Evolutionary conservation across 352 stramenopile species (phyloP), one percentile per base, ranked within the genome.

Genomic region (Phytophthora idaei): DNA sequence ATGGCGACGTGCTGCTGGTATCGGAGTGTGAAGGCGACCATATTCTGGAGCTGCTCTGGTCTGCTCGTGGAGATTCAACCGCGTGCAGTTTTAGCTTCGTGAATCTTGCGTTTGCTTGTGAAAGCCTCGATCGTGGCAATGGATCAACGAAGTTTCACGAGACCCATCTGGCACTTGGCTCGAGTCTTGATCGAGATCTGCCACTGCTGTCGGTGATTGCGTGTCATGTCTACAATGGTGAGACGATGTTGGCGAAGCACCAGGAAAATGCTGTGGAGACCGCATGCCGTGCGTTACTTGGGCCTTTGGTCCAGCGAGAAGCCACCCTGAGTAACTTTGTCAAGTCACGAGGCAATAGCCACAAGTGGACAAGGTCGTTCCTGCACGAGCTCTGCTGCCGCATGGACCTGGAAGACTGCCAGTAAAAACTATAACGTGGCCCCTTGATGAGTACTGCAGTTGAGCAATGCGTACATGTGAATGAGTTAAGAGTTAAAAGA

Each of bases 1-100:
- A 88, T 50, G 61, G 57, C 5, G 59, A 77, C 6, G 37, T 82
- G 9, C 50, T 88, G 27, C 41, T 83, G 17, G 51, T 85, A 15
- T 83, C 77, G 0, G 68, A 83, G 46, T 70, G 64, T 44, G 77
- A 84, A 49, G 73, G 71, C 8, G 71, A 85, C 48, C 57, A 69
- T 12, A 67, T 85, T n/a, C 41, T 85, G 50, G 51, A 57, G 34
- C 34, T 80, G 28, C 39, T 89, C 3, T 77, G 73, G 69, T 56
- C 56, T 2, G 59, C 4, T 49, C 15, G 12, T 34, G 37, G 17
- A 27, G n/a, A 54, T 8, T 21, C 42, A 28, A 42, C 9, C 0
- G 31, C n/a, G 1, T 64, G 61, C 42, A 69, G 21, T 27, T 76
- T 74, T 41, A 25, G 45, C 6, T 76, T 79, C 27, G 9, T 76